Percentiles rank a stretch among this genome's conserved stretches.
Evolutionary conservation across 495 filamentous ascomycete species (phyloP).

Genomic region (Xylaria palmicola): DNA sequence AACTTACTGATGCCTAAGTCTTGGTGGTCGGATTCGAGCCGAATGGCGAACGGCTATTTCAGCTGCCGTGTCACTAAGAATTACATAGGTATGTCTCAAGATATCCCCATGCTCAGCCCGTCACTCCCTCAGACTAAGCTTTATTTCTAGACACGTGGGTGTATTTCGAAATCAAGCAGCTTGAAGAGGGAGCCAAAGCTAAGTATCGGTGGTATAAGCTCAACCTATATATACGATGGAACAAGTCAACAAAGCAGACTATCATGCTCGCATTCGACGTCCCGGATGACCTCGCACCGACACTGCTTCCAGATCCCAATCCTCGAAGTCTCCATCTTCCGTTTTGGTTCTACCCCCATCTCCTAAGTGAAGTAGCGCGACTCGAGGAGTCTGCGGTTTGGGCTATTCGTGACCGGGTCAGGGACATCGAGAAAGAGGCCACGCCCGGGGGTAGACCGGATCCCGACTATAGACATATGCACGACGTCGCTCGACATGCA

Average conservation of each 20-base stretch:
- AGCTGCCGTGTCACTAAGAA: background rate
- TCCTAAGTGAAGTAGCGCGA: conserved; percentile 25
- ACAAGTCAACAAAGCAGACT: conserved; percentile 23
- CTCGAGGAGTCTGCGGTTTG: conserved; percentile 35
- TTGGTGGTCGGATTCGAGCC: conserved; percentile 11
- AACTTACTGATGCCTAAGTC: conserved; percentile 2
- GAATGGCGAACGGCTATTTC: conserved; percentile 15
- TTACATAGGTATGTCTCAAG: conserved; percentile 1
- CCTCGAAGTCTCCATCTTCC: conserved; percentile 5
- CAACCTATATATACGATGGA: conserved; percentile 37
- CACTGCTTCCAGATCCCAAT: background rate
- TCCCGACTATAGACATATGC: conserved; percentile 41
- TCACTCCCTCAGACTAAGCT: background rate
- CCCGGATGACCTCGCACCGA: conserved; percentile 7
- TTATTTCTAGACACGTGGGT: conserved; percentile 30
- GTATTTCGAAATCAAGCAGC: conserved; percentile 34
- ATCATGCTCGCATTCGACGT: conserved; percentile 37
- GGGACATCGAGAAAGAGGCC: conserved; percentile 24
- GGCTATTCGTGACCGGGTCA: conserved; percentile 32
- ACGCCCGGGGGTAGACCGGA: conserved; percentile 13
- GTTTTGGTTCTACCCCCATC: conserved; percentile 26
- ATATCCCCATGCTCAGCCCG: background rate
- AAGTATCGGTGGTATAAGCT: conserved; percentile 35
- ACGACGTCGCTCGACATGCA: conserved; percentile 50
- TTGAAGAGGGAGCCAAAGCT: background rate